Percentiles rank a stretch among this genome's conserved stretches.
These are phyloP conservation scores for Dictyostelium firmibasis DNA, from an alignment of 78 protist genomes.

Conservation along the genomic window DNA sequence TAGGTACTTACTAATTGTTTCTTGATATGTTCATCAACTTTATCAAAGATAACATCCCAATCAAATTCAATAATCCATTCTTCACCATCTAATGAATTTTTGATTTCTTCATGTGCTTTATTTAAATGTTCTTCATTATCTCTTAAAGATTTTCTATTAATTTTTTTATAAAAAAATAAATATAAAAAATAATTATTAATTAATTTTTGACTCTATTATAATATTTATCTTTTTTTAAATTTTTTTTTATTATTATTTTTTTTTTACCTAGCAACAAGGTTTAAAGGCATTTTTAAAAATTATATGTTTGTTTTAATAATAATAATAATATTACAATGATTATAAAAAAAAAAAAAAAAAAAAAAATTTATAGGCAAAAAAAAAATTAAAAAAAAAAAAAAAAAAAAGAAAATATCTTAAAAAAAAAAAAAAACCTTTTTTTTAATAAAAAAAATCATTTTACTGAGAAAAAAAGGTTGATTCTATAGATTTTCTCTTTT, in stretches of 20 bases:
- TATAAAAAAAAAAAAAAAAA: not conserved
- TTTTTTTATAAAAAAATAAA: not conserved
- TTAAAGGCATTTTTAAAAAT: slow-evolving; percentile 27
- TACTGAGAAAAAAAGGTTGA: not conserved
- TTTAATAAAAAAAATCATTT: not conserved
- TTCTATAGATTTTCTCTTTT: not conserved
- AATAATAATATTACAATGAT: not conserved
- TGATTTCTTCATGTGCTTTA: slow-evolving; percentile 13
- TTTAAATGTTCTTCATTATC: slow-evolving; percentile 51
- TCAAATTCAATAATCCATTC: slow-evolving; percentile 57
- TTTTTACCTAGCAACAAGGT: not conserved
- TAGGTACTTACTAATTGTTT: slow-evolving; percentile 1
- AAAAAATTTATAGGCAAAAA: not conserved
- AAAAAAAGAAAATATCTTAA: not conserved
- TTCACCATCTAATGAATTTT: slow-evolving; percentile 2
- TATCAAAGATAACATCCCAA: slow-evolving; percentile 23
- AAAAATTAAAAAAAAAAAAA: not conserved
- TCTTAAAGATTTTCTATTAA: slow-evolving; percentile 33
- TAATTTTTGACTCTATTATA: too few relatives aligned
- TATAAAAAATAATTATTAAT: not conserved
- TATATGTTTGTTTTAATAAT: not conserved
- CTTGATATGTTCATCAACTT: not conserved
- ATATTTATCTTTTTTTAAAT: not conserved
- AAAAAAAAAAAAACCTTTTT: too few relatives aligned
- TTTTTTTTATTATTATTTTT: not conserved